These are phyloP conservation scores for Alternaria arbusti DNA, from an alignment of 2,329 filamentous ascomycete species.

Conservation along the genomic window DNA sequence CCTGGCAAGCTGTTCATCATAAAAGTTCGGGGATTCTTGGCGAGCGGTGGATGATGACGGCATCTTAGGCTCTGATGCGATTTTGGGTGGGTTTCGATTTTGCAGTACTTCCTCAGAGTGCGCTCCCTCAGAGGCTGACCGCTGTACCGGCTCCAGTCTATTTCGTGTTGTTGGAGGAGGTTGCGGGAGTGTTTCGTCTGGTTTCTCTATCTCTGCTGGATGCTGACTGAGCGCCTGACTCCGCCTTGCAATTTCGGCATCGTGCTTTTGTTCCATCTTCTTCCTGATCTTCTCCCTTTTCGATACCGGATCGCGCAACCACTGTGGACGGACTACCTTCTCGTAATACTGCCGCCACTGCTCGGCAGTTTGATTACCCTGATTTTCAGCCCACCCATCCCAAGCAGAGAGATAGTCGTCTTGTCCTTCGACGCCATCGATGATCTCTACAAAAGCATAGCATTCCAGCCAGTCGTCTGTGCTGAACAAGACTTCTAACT, in stretches of 20 bases:
- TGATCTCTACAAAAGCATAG: conserved; percentile 36
- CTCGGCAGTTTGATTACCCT: conserved; percentile 29
- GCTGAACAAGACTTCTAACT: conserved; percentile 31
- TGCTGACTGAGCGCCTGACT: conserved; percentile 16
- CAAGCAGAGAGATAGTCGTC: conserved; percentile 28
- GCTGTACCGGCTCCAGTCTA: background rate
- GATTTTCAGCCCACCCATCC: conserved; percentile 28
- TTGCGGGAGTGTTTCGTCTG: background rate
- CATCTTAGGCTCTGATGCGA: conserved; percentile 10
- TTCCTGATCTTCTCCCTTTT: conserved; percentile 33
- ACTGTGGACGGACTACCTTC: conserved; percentile 41
- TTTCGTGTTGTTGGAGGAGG: background rate
- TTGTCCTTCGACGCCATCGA: conserved; percentile 12
- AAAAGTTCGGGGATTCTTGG: conserved; percentile 32
- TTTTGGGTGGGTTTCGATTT: background rate
- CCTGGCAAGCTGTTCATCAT: conserved; percentile 27
- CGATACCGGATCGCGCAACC: conserved; percentile 30
- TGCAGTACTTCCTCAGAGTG: conserved; percentile 20
- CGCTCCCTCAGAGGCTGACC: conserved; percentile 11
- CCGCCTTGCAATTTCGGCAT: background rate
- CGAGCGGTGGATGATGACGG: conserved; percentile 31
- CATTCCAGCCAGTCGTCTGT: conserved; percentile 39
- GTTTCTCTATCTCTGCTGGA: conserved; percentile 6
- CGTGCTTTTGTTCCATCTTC: conserved; percentile 19
- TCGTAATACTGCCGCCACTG: conserved; percentile 47